Evolutionary conservation across 768 basidiomycete genomes (phyloP).

Genomic region (Paxillus rubicundulus): DNA sequence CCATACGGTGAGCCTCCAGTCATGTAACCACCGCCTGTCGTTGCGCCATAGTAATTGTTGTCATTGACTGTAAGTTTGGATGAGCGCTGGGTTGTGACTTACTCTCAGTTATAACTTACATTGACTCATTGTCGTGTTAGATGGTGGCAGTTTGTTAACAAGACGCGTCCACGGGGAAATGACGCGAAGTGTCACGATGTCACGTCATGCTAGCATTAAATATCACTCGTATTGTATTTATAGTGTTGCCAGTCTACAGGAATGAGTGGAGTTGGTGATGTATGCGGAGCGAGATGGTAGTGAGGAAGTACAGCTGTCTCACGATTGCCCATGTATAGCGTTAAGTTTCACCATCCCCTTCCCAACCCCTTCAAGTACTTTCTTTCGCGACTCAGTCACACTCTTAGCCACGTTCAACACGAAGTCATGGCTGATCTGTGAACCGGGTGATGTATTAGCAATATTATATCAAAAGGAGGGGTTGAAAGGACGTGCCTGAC

Average conservation of each 20-base stretch:
- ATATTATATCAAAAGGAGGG: background rate
- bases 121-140: slow-evolving; percentile 39
- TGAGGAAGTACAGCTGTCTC: background rate
- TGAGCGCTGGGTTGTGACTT: slow-evolving; percentile 3
- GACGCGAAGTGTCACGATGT: slow-evolving; percentile 28
- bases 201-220: slow-evolving; percentile 1
- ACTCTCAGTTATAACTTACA: slow-evolving; percentile 27
- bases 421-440: slow-evolving; percentile 66
- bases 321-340: slow-evolving; percentile 37
- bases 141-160: slow-evolving; percentile 5
- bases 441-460: slow-evolving; percentile 1
- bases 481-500: slow-evolving; percentile 30
- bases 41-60: slow-evolving; percentile 43
- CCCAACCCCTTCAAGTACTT: slow-evolving; percentile 66
- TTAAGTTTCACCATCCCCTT: slow-evolving; percentile 64
- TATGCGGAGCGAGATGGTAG: slow-evolving; percentile 2
- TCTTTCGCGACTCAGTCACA: slow-evolving; percentile 66
- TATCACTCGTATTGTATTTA: slow-evolving; percentile 1
- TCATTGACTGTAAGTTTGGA: slow-evolving; percentile 17
- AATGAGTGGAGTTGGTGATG: slow-evolving; percentile 28
- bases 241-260: slow-evolving; percentile 11
- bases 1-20: slow-evolving; percentile 60
- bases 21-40: slow-evolving; percentile 55
- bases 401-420: slow-evolving; percentile 60
- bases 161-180: slow-evolving; percentile 15